These are phyloP conservation scores for Parasitella parasitica DNA, from an alignment of 371 early-diverging fungal genomes.

Conservation along the genomic window DNA sequence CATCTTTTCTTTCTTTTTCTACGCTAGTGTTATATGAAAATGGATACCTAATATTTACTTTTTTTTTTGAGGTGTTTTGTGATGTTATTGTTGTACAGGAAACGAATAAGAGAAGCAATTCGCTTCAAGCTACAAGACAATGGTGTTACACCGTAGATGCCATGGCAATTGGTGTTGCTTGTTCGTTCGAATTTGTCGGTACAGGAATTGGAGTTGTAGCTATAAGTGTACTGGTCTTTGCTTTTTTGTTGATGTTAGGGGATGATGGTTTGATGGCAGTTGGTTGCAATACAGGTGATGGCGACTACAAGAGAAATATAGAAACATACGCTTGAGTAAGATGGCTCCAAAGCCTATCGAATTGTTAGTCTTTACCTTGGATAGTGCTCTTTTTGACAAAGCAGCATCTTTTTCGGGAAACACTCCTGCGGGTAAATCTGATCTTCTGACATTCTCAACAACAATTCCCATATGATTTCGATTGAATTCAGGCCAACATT, in stretches of 20 bases:
- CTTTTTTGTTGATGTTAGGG: background rate
- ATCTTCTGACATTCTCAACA: slow-evolving; percentile 2
- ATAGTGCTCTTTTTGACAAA: slow-evolving; percentile 2
- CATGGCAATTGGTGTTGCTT: background rate
- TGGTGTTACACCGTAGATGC: background rate
- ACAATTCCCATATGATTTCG: slow-evolving; percentile 62
- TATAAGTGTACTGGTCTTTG: background rate
- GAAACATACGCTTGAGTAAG: no score
- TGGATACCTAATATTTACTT: background rate
- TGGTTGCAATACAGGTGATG: slow-evolving; percentile 4
- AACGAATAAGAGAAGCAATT: no score
- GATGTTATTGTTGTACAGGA: no score
- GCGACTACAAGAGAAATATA: background rate
- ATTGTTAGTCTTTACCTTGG: background rate
- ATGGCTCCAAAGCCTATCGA: no score
- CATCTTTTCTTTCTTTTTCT: background rate
- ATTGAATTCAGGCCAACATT: slow-evolving; percentile 70
- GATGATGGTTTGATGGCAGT: background rate
- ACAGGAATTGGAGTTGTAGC: background rate
- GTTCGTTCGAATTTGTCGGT: background rate
- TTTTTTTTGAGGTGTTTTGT: background rate
- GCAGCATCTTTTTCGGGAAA: background rate
- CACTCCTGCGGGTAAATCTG: slow-evolving; percentile 2
- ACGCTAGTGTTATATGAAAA: background rate
- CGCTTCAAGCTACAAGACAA: background rate